These are phyloP conservation scores for Ganoderma sinense DNA, from an alignment of 1,284 basidiomycete species.

Conservation along the genomic window DNA sequence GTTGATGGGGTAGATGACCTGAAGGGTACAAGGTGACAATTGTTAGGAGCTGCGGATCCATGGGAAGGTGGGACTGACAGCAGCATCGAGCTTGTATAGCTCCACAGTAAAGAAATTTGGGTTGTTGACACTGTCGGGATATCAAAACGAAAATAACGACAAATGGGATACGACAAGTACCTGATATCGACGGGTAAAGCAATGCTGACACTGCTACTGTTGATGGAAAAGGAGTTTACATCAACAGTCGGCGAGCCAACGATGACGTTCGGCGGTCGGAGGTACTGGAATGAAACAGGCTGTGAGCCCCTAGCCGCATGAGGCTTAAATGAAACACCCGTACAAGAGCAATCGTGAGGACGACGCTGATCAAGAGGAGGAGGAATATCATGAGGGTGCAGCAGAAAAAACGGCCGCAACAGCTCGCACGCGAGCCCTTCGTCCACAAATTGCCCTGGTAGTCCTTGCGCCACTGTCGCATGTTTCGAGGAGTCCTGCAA, in stretches of 20 bases:
- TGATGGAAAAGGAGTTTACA: slow-evolving; percentile 43
- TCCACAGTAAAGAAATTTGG: slow-evolving; percentile 87
- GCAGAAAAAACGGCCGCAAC: slow-evolving; percentile 72
- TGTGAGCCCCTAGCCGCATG: neutral
- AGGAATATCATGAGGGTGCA: slow-evolving; percentile 72
- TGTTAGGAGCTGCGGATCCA: neutral
- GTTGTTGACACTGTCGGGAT: slow-evolving; percentile 70
- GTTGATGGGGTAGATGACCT: slow-evolving; percentile 82
- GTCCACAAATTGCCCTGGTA: slow-evolving; percentile 70
- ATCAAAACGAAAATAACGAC: neutral
- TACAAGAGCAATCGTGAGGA: slow-evolving; percentile 78
- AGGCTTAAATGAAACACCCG: slow-evolving; percentile 38
- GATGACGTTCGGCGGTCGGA: slow-evolving; percentile 78
- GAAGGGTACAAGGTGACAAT: neutral
- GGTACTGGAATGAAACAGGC: slow-evolving; percentile 59
- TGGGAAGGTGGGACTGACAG: slow-evolving; percentile 47
- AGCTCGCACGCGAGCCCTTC: slow-evolving; percentile 60
- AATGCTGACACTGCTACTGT: slow-evolving; percentile 59
- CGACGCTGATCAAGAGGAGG: slow-evolving; percentile 72
- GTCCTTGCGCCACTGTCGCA: slow-evolving; percentile 59
- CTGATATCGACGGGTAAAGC: slow-evolving; percentile 73
- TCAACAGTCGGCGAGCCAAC: slow-evolving; percentile 61
- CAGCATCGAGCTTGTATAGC: slow-evolving; percentile 74
- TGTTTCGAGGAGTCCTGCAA: slow-evolving; percentile 34
- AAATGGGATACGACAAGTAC: slow-evolving; percentile 35